Evolutionary conservation across 257 asterid species (phyloP).

Genomic region (Penstemon barbatus): DNA sequence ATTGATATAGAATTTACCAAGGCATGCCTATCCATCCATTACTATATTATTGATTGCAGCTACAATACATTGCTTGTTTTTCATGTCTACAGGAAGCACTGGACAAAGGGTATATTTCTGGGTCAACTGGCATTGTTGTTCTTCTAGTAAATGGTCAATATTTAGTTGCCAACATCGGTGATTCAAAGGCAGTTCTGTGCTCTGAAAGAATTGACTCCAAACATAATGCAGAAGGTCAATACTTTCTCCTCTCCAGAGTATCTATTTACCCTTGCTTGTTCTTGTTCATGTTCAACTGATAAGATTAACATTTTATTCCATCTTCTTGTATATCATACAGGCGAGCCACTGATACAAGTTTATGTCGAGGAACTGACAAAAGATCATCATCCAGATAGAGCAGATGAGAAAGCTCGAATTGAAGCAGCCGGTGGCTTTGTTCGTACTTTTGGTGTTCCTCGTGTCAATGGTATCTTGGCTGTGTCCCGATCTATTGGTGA

Average conservation of each 20-base stretch:
- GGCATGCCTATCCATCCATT: conserved; percentile 37
- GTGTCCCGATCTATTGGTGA: conserved; percentile 80
- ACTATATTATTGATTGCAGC: conserved; percentile 15
- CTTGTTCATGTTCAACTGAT: background rate
- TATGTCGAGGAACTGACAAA: conserved; percentile 60
- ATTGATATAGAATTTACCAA: conserved; percentile 63
- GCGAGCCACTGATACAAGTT: conserved; percentile 26
- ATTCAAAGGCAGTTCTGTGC: conserved; percentile 75
- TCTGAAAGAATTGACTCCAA: conserved; percentile 32
- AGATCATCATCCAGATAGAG: conserved; percentile 72
- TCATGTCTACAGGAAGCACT: conserved; percentile 59
- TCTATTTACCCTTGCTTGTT: background rate
- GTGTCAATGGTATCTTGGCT: conserved; percentile 76
- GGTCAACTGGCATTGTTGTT: conserved; percentile 59
- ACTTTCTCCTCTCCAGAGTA: background rate
- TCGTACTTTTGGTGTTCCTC: conserved; percentile 45
- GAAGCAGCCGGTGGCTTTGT: conserved; percentile 56
- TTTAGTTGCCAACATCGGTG: conserved; percentile 64
- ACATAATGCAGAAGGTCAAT: conserved; percentile 42
- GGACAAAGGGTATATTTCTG: conserved; percentile 48
- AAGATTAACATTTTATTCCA: background rate
- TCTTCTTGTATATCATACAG: conserved; percentile 14
- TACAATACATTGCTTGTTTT: conserved; percentile 23
- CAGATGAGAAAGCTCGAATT: conserved; percentile 71
- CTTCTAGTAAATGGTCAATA: conserved; percentile 48